A percentile compares a stretch with the other conserved stretches of the same genome.
Evolutionary conservation across 768 basidiomycete species (phyloP).

Genomic region (Lactifluus subvellereus): DNA sequence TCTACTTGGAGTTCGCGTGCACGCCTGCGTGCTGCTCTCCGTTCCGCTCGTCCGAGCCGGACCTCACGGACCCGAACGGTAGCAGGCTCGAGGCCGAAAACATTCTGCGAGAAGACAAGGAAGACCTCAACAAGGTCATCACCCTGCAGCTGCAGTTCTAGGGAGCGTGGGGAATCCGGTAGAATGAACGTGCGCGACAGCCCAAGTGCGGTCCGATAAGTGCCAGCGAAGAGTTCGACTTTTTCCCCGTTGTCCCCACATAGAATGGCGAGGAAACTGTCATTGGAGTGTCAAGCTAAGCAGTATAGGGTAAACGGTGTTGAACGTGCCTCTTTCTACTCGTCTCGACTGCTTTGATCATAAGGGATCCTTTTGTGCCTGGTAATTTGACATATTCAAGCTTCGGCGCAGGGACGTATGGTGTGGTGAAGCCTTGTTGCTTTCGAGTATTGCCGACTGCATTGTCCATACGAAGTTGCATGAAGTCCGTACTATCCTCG

Average conservation of each 20-base stretch:
- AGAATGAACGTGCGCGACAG: slow-evolving; percentile 91
- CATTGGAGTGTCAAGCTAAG: neutral
- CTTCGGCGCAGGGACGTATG: slow-evolving; percentile 69
- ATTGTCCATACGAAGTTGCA: slow-evolving; percentile 34
- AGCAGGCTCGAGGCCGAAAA: slow-evolving; percentile 88
- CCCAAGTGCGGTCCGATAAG: slow-evolving; percentile 81
- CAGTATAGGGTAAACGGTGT: neutral
- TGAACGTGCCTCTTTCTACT: slow-evolving; percentile 68
- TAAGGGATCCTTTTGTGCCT: slow-evolving; percentile 77
- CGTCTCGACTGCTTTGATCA: slow-evolving; percentile 86
- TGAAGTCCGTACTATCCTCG: slow-evolving; percentile 44
- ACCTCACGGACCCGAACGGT: slow-evolving; percentile 94
- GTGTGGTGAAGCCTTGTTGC: slow-evolving; percentile 32
- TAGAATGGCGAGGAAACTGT: slow-evolving; percentile 84
- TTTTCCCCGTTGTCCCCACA: slow-evolving; percentile 92
- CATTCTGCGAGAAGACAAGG: slow-evolving; percentile 84
- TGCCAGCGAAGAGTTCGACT: slow-evolving; percentile 89
- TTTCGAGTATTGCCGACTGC: slow-evolving; percentile 36
- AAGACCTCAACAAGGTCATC: slow-evolving; percentile 92
- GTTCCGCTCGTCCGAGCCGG: slow-evolving; percentile 81
- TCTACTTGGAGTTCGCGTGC: slow-evolving; percentile 58
- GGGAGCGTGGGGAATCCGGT: slow-evolving; percentile 81
- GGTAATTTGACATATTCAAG: slow-evolving; percentile 90
- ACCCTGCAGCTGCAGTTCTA: slow-evolving; percentile 85
- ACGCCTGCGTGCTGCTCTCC: slow-evolving; percentile 75